Evolutionary conservation across 768 basidiomycete genomes (phyloP).

Genomic region (Wakefieldia striispora): DNA sequence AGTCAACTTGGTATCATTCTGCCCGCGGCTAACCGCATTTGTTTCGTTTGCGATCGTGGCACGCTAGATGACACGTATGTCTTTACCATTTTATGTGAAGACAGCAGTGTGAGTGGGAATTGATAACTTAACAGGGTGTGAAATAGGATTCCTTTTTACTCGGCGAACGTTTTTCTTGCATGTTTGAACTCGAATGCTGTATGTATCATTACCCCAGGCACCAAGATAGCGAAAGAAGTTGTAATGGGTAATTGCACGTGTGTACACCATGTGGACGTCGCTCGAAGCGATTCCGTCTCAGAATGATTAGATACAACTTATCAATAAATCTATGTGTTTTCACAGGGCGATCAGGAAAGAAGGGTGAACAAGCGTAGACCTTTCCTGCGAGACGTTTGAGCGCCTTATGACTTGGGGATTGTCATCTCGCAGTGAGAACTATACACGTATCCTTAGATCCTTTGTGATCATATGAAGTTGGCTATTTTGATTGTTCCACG

Average conservation of each 20-base stretch:
- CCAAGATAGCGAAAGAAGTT: conserved; percentile 3
- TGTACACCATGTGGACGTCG: neutral
- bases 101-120: neutral
- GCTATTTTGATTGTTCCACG: too few relatives aligned
- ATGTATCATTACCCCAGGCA: conserved; percentile 18
- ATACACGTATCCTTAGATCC: too few relatives aligned
- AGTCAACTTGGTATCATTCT: conserved; percentile 16
- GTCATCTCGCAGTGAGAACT: too few relatives aligned
- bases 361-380: too few relatives aligned
- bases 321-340: too few relatives aligned
- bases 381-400: too few relatives aligned
- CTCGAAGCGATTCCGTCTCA: neutral
- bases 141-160: conserved; percentile 6
- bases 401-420: too few relatives aligned
- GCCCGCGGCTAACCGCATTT: conserved; percentile 13
- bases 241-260: neutral
- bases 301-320: too few relatives aligned
- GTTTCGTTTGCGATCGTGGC: conserved; percentile 1
- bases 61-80: conserved; percentile 61
- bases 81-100: neutral
- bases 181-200: conserved; percentile 18
- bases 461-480: too few relatives aligned
- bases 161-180: conserved; percentile 15
- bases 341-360: too few relatives aligned
- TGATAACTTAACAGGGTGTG: conserved; percentile 35